phyloP scores from a whole-genome alignment of 768 basidiomycete genomes.

The Xerocomus spinulosus region DNA sequence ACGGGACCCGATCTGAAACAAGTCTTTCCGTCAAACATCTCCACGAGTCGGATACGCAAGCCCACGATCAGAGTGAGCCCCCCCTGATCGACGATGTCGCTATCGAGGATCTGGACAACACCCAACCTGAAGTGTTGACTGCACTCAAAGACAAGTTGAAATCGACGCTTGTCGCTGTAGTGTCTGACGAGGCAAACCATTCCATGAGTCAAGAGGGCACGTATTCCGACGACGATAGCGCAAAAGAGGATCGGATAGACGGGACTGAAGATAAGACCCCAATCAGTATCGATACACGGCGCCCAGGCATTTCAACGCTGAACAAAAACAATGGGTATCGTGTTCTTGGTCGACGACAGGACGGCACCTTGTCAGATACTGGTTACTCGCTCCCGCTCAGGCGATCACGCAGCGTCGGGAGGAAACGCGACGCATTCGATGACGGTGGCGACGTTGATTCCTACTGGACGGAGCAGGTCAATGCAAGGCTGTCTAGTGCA shows the following conservation, averaged over 20 bases:
- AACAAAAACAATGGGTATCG: background rate
- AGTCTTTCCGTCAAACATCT: too few relatives aligned
- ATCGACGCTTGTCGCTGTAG: background rate
- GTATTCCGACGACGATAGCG: background rate
- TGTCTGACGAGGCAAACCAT: background rate
- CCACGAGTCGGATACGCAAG: background rate
- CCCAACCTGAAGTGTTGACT: too few relatives aligned
- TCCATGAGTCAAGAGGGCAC: background rate
- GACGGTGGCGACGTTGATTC: slow-evolving; percentile 6
- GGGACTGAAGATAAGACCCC: background rate
- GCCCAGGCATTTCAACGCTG: background rate
- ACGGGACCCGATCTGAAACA: background rate
- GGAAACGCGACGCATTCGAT: background rate
- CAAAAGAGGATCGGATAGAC: background rate
- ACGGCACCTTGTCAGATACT: background rate
- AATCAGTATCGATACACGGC: background rate
- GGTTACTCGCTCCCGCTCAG: background rate
- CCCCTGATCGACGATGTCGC: background rate
- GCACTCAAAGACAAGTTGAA: background rate
- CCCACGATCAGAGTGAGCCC: background rate
- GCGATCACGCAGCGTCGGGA: background rate
- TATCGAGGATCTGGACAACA: background rate
- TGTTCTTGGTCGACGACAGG: background rate
- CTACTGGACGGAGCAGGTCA: slow-evolving; percentile 10
- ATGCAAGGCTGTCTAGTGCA: background rate